These are phyloP conservation scores for Spongospora subterranea DNA, from an alignment of 208 protist genomes.

Conservation along the genomic window DNA sequence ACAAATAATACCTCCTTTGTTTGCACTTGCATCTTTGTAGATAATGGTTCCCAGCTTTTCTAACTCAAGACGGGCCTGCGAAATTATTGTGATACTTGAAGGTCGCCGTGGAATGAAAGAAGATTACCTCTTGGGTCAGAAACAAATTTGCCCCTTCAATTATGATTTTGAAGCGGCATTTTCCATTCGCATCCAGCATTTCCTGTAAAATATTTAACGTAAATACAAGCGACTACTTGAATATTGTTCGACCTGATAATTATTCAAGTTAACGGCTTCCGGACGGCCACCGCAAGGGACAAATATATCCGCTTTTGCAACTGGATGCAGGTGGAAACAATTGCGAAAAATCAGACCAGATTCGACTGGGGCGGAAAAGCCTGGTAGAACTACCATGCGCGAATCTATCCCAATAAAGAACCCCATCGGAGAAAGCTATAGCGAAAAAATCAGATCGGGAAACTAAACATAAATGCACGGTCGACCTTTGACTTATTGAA, in stretches of 20 bases:
- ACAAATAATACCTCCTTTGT: constrained; percentile 84
- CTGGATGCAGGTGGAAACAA: constrained; percentile 87
- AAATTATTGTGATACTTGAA: constrained; percentile 71
- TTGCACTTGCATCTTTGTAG: constrained; percentile 82
- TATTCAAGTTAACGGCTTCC: constrained; percentile 86
- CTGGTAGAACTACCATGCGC: background rate
- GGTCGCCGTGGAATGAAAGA: constrained; percentile 84
- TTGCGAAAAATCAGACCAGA: constrained; percentile 83
- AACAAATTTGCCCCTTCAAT: constrained; percentile 96
- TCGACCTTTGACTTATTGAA: constrained; percentile 72
- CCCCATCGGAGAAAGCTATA: background rate
- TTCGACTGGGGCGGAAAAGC: constrained; percentile 68
- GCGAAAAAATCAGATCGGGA: background rate
- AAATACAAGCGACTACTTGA: background rate
- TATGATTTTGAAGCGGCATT: constrained; percentile 86
- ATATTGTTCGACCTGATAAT: constrained; percentile 67
- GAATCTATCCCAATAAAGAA: constrained; percentile 14
- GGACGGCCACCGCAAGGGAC: constrained; percentile 94
- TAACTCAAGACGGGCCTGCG: constrained; percentile 68
- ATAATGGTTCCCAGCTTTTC: constrained; percentile 68
- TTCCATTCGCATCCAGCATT: constrained; percentile 78
- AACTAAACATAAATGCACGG: background rate
- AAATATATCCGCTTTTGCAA: constrained; percentile 87
- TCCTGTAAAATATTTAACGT: constrained; percentile 73
- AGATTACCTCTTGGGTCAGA: constrained; percentile 91